These are phyloP conservation scores for Mycena vitilis DNA, from an alignment of 768 basidiomycete genomes.

Conservation along the genomic window DNA sequence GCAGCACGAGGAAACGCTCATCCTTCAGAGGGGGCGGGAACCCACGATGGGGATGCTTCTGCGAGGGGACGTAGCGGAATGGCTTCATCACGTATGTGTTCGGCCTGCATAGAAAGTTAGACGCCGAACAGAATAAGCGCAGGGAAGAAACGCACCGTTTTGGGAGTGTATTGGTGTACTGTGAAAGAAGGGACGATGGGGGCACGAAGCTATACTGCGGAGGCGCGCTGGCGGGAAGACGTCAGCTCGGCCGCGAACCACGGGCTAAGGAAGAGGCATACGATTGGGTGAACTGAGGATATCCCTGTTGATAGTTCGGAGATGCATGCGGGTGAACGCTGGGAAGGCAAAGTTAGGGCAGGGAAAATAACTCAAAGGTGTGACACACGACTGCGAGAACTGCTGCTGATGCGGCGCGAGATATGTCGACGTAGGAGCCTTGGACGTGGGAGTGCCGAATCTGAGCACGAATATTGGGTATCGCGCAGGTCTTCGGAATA, in stretches of 20 bases:
- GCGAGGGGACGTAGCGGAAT: conserved; percentile 2
- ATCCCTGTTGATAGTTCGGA: not conserved
- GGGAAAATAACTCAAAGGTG: no score
- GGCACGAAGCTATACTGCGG: conserved; percentile 10
- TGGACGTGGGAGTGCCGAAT: not conserved
- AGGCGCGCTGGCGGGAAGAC: not conserved
- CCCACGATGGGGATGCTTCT: not conserved
- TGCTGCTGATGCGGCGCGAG: not conserved
- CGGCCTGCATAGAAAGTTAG: not conserved
- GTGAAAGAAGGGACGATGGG: conserved; percentile 10
- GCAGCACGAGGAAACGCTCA: conserved; percentile 11
- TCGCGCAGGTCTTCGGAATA: not conserved
- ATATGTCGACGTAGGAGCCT: not conserved
- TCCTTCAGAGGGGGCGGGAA: not conserved
- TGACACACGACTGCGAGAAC: not conserved
- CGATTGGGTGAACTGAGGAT: not conserved
- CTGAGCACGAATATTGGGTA: not conserved
- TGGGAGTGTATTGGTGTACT: conserved; percentile 2
- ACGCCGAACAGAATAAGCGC: not conserved
- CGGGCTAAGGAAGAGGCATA: not conserved
- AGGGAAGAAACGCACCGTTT: not conserved
- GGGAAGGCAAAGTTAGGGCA: no score
- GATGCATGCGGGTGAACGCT: no score
- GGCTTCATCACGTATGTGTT: not conserved
- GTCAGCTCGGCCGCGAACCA: not conserved